A percentile compares a stretch with the other conserved stretches of the same genome.
These are phyloP conservation scores for Evansstolkia leycettana DNA, from an alignment of 495 filamentous ascomycete genomes.

Conservation along the genomic window DNA sequence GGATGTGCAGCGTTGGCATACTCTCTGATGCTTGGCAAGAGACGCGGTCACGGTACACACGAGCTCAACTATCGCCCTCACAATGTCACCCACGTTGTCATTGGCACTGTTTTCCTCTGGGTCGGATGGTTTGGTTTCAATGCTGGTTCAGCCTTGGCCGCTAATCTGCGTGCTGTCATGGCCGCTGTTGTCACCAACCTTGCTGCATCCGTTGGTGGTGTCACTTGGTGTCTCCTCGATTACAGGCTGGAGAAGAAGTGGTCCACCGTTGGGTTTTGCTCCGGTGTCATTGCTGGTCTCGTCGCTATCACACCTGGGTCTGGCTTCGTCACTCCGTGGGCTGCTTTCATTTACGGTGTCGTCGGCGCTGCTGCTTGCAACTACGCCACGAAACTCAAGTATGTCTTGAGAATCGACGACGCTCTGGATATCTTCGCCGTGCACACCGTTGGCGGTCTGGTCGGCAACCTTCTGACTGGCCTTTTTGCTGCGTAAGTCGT, in stretches of 20 bases:
- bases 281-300: constrained; percentile 81
- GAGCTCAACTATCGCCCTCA: constrained; percentile 94
- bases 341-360: constrained; percentile 81
- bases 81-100: constrained; percentile 93
- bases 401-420: constrained; percentile 74
- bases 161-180: constrained; percentile 68
- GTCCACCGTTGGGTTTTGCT: constrained; percentile 96
- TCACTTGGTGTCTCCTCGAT: constrained; percentile 93
- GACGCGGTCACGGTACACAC: constrained; percentile 71
- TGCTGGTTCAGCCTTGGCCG: constrained; percentile 78
- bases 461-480: constrained; percentile 81
- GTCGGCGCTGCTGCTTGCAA: constrained; percentile 79
- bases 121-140: constrained; percentile 99
- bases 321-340: constrained; percentile 83
- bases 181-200: constrained; percentile 46
- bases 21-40: constrained; percentile 72
- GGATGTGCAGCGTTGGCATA: constrained; percentile 83
- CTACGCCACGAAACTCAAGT: constrained; percentile 95
- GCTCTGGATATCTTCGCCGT: constrained; percentile 92
- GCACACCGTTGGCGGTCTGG: constrained; percentile 75
- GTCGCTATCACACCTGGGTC: constrained; percentile 91
- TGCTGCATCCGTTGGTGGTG: constrained; percentile 57
- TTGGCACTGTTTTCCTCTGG: constrained; percentile 97
- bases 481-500: constrained; percentile 75
- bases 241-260: constrained; percentile 91